Conservation (phyloP, 257 asterid genomes). For the Penstemon eatonii region DNA sequence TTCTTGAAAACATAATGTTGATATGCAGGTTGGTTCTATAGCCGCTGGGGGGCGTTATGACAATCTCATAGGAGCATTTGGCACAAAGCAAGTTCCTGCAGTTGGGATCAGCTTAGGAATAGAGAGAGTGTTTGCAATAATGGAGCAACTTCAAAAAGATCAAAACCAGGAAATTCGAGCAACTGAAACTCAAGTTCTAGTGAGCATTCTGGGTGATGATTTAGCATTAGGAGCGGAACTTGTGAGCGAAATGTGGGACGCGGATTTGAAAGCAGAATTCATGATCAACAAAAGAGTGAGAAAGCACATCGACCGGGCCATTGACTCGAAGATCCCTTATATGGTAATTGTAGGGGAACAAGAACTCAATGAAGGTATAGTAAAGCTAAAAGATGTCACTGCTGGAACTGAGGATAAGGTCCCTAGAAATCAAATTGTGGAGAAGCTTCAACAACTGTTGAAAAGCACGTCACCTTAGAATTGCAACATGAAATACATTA, state of each 20-base stretch:
- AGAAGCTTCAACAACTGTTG: slow-evolving; percentile 52
- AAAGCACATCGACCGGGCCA: slow-evolving; percentile 73
- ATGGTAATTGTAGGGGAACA: slow-evolving; percentile 80
- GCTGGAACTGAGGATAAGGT: slow-evolving; percentile 47
- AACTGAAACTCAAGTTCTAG: slow-evolving; percentile 84
- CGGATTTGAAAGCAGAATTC: slow-evolving; percentile 69
- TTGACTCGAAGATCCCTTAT: slow-evolving; percentile 67
- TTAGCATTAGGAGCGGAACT: slow-evolving; percentile 63
- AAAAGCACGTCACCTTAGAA: slow-evolving; percentile 9
- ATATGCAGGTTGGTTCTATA: slow-evolving; percentile 85
- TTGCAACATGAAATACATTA: too few relatives aligned
- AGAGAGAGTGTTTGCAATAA: slow-evolving; percentile 83
- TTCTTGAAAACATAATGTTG: too few relatives aligned
- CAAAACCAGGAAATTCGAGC: slow-evolving; percentile 66
- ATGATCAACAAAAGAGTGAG: slow-evolving; percentile 53
- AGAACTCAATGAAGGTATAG: slow-evolving; percentile 56
- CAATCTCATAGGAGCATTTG: slow-evolving; percentile 82
- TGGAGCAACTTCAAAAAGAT: slow-evolving; percentile 65
- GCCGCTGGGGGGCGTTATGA: slow-evolving; percentile 99
- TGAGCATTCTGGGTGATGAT: slow-evolving; percentile 78
- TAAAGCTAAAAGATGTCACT: slow-evolving; percentile 56
- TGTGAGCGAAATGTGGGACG: slow-evolving; percentile 74
- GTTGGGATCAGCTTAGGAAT: slow-evolving; percentile 95
- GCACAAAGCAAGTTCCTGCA: slow-evolving; percentile 87
- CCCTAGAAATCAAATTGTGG: slow-evolving; percentile 53